These are phyloP conservation scores for Sclerotinia nivalis DNA, from an alignment of 2,329 filamentous ascomycete species.

Conservation along the genomic window DNA sequence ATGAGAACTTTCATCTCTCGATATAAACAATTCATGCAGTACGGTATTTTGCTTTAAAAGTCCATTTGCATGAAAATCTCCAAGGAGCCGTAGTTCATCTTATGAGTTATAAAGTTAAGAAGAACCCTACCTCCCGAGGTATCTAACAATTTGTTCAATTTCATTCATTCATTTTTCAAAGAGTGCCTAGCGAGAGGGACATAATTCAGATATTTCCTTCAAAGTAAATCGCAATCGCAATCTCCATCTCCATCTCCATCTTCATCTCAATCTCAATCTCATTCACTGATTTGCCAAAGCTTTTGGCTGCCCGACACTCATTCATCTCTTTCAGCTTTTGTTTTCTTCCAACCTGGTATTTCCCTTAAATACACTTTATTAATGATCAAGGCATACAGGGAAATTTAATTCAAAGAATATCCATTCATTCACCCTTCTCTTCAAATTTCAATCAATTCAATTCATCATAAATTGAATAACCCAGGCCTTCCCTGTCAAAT, in stretches of 20 bases:
- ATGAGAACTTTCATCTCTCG: neutral
- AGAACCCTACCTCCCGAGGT: neutral
- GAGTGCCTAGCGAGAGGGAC: neutral
- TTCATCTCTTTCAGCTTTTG: neutral
- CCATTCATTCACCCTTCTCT: conserved; percentile 14
- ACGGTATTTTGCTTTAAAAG: neutral
- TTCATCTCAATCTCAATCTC: neutral
- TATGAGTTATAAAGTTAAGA: conserved; percentile 4
- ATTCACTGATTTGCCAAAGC: neutral
- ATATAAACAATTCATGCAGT: neutral
- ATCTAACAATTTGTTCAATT: neutral
- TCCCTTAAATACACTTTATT: conserved; percentile 6
- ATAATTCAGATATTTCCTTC: neutral
- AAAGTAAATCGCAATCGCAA: neutral
- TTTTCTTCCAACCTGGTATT: neutral
- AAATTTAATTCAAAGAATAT: neutral
- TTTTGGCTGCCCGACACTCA: neutral
- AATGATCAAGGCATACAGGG: conserved; percentile 18
- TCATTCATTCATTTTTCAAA: neutral
- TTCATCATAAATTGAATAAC: conserved; percentile 8
- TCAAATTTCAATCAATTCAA: conserved; percentile 13
- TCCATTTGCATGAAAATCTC: neutral
- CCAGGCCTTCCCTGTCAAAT: conserved; percentile 31
- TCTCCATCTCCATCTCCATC: no score
- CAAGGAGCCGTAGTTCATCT: neutral